Evolutionary conservation across 1,139 yeast species (phyloP), one percentile per base, ranked within the genome.

Genomic region (Yamadazyma epiphylla): DNA sequence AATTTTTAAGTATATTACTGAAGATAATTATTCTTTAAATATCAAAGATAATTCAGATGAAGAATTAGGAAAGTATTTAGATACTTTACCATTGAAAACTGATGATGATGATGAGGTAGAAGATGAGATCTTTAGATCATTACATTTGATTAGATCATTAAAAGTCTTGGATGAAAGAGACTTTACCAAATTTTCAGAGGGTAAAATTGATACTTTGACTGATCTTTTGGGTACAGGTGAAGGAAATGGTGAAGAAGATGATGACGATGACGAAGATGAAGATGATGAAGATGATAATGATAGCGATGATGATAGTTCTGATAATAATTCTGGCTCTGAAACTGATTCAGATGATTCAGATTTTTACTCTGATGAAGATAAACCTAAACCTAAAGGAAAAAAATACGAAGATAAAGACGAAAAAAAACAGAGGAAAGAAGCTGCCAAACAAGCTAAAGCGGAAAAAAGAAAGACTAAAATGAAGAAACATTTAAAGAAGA

Each of bases 401-500:
- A 80, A 80, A 51, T 70, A 70, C 51, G 94, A 85, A 47, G 94
- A 89, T 49, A 83, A 88, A 50, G 96, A 87, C 15, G 79, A 68
- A 0, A 91, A 89, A 55, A 86, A 82, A 50, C 80, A 77, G 28
- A 73, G 97, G 33, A 94, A 94, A 57, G 82, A 81, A 47, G 83
- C 81, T 15, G 81, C 87, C 13, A 91, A 87, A 53, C 83, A 79
- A 24, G 87, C 80, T 11, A 85, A 87, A 39, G 83, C 82, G 47
- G 97, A 89, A 46, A 88, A 85, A 61, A 72, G 98, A 36, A 81
- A 87, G 51, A 80, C 80, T 4, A 94, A 94, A 56, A 82, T 91
- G 80, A 91, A 91, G 57, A 94, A 94, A 57, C 87, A 85, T 56
- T 60, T 87, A 24, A 91, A 91, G 64, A 91, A 91, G 72, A 82